Evolutionary conservation across 495 filamentous ascomycete species (phyloP).

Genomic region (Penicillium nucicola): DNA sequence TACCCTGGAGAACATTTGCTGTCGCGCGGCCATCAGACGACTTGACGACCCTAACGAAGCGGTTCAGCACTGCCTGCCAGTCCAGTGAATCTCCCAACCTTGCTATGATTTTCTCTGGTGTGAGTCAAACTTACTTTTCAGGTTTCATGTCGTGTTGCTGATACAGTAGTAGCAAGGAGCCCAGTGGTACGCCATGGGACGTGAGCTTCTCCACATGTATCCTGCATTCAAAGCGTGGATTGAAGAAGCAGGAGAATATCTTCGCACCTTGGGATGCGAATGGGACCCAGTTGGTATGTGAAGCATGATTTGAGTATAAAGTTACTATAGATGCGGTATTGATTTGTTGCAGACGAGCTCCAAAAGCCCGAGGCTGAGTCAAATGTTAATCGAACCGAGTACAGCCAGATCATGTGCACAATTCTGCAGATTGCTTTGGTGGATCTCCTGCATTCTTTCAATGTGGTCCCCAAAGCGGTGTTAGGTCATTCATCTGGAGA

Average conservation of each 20-base stretch:
- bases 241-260: slow-evolving; percentile 1
- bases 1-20: slow-evolving; percentile 1
- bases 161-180: slow-evolving; percentile 12
- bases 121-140: background rate
- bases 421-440: slow-evolving; percentile 24
- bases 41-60: background rate
- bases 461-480: slow-evolving; percentile 13
- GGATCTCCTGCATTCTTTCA: slow-evolving; percentile 11
- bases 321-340: no score
- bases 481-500: slow-evolving; percentile 28
- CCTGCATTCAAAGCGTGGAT: slow-evolving; percentile 10
- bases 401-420: slow-evolving; percentile 16
- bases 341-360: slow-evolving; percentile 10
- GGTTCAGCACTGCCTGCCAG: background rate
- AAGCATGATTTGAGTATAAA: no score
- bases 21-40: background rate
- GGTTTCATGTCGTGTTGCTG: no score
- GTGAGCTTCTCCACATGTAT: slow-evolving; percentile 6
- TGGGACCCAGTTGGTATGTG: slow-evolving; percentile 14
- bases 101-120: slow-evolving; percentile 35
- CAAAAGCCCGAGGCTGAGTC: no score
- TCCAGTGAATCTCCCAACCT: background rate
- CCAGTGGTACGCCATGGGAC: slow-evolving; percentile 15
- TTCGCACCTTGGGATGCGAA: slow-evolving; percentile 10
- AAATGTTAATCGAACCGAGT: slow-evolving; percentile 15